Base-by-base conservation (phyloP, 371 early-diverging fungal species). In the Lichtheimia corymbifera region DNA sequence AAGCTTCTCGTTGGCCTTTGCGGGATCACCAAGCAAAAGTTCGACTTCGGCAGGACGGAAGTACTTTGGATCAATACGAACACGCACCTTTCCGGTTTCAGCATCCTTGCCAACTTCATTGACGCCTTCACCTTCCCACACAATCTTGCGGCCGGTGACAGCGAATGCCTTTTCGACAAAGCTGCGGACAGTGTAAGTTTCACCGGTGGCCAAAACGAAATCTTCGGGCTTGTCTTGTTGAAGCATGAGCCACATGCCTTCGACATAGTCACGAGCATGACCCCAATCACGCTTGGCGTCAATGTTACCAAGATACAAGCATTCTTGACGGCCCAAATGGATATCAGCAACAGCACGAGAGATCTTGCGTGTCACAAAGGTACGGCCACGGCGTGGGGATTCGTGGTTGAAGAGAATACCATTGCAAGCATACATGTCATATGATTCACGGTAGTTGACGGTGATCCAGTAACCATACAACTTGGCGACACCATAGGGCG, bases 281-380 rank as follows among this genome's bases (percentile, higher is more conserved):
- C 94, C 93, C 94, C 94, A 93, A 78, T 92, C 92, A 74, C 94
- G 86, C 78, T 86, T 87, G 51, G 94, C 86, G 71, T 93, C 91
- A 44, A 93, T 77, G 72, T 93, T 93, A 62, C 94, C 94, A 7
- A 93, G 73, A 67, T 88, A 88, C 22, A 93, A 58, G 71, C 90
- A 89, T 22, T 87, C 82, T 64, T 89, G 85, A 64, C 83, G 80
- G 40, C 88, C 88, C 53, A 88, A 70, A 58, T 84, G 83, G 61
- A 93, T 92, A 71, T 85, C 80, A 25, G 93, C 92, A 12, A 93
- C 92, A 51, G 91, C 91, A 50, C 91, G 82, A 27, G 91, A 84
- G 61, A 93, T 91, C 80, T 93, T 92, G 63, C 92, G 84, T 11
- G 93, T 92, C 44, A 93, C 92, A 70, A 93, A 93, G 1, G 92